Evolutionary conservation across 1,284 basidiomycete species (phyloP), one percentile per base, ranked within the genome.

Genomic region (Gymnopus androsaceus): DNA sequence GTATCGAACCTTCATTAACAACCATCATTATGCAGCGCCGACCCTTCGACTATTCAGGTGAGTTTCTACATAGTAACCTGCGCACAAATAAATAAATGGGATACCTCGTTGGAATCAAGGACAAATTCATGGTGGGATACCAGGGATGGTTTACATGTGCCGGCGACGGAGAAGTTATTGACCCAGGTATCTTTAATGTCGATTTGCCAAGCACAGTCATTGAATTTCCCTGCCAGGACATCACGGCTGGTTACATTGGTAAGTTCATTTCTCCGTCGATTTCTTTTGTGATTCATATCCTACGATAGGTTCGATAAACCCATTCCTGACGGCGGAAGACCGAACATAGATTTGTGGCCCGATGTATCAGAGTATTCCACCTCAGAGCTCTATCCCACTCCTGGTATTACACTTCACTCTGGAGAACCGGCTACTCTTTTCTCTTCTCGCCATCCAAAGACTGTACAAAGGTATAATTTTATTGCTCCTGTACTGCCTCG

Each of bases 231-330:
- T 19, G 55, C 3, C 38, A 74, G 84, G 80, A 2, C 88, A 91
- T 64, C 87, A 90, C 61, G 88, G 88, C 30, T 91, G 88, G 89
- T 73, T 90, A n/a, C 90, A 90, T 63, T 91, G 88, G n/a, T n/a
- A n/a, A n/a, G n/a, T n/a, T n/a, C n/a, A n/a, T n/a, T n/a, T n/a
- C n/a, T n/a, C n/a, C n/a, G n/a, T n/a, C n/a, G n/a, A n/a, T n/a
- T n/a, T n/a, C n/a, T n/a, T n/a, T n/a, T n/a, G n/a, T n/a, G n/a
- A n/a, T n/a, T n/a, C n/a, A n/a, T n/a, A n/a, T n/a, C n/a, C n/a
- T n/a, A n/a, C n/a, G n/a, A n/a, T n/a, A n/a, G n/a, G 89, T 83
- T 90, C 67, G 77, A 83, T 60, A 64, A 72, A 17, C 86, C 88
- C 3, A 75, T 91, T 4, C 76, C 82, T 1, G 71, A 80, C 23